Evolutionary conservation across 495 filamentous ascomycete genomes (phyloP).

Genomic region (Penicillium fimorum): DNA sequence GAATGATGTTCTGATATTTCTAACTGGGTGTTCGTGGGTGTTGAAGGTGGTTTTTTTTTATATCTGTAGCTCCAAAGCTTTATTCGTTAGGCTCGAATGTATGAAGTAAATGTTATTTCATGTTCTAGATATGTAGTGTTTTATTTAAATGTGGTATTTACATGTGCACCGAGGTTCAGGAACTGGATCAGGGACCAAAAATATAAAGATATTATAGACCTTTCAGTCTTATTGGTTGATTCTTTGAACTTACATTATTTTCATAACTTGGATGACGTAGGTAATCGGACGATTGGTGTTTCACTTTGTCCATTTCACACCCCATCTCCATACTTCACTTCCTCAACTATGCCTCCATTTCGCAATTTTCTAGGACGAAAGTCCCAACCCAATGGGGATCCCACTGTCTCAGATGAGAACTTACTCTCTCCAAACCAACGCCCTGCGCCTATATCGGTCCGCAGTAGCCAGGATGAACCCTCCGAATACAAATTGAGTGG

Average conservation of each 20-base stretch:
- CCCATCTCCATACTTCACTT: background rate
- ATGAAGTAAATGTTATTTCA: background rate
- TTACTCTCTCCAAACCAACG: conserved; percentile 45
- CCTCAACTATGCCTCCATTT: conserved; percentile 59
- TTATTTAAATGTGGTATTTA: background rate
- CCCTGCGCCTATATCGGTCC: conserved; percentile 56
- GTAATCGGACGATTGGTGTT: background rate
- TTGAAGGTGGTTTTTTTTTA: background rate
- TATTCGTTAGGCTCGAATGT: background rate
- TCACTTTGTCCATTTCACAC: background rate
- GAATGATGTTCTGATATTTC: background rate
- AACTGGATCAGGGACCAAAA: background rate
- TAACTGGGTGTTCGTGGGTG: conserved; percentile 5
- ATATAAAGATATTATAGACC: too few relatives aligned
- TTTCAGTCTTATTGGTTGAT: background rate
- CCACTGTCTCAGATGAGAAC: conserved; percentile 50
- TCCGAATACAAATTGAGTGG: conserved; percentile 82
- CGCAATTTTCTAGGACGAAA: conserved; percentile 71
- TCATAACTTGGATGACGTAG: conserved; percentile 3
- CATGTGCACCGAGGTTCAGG: background rate
- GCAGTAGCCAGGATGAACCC: conserved; percentile 55
- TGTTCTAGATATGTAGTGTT: background rate
- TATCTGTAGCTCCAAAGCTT: background rate
- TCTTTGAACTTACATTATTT: background rate
- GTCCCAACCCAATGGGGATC: conserved; percentile 45